Evolutionary conservation across 1,284 basidiomycete genomes (phyloP).

Genomic region (Ustilago bromivora): DNA sequence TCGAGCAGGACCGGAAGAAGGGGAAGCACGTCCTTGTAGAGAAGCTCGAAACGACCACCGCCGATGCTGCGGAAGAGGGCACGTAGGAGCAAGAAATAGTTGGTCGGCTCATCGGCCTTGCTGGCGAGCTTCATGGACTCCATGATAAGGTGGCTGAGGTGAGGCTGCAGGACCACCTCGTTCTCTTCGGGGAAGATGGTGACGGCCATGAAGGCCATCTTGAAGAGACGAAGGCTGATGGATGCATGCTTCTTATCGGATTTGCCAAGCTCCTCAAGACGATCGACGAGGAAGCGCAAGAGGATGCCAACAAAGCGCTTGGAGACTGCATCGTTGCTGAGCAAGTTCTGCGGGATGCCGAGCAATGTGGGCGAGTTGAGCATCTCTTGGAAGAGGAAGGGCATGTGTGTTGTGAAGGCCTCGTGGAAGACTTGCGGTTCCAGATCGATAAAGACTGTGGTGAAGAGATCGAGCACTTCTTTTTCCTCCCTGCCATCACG

Average conservation of each 20-base stretch:
- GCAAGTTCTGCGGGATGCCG: constrained; percentile 87
- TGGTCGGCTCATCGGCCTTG: constrained; percentile 87
- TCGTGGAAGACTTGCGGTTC: constrained; percentile 67
- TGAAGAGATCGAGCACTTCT: constrained; percentile 88
- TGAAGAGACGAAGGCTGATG: constrained; percentile 90
- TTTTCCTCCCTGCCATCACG: constrained; percentile 79
- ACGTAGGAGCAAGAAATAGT: constrained; percentile 94
- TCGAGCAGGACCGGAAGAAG: constrained; percentile 97
- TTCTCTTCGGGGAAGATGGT: constrained; percentile 82
- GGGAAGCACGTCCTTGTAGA: constrained; percentile 97
- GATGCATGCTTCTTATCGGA: constrained; percentile 80
- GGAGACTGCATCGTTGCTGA: constrained; percentile 84
- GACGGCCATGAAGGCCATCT: constrained; percentile 94
- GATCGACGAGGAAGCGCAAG: constrained; percentile 84
- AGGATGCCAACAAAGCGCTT: constrained; percentile 93
- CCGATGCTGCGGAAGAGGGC: constrained; percentile 97
- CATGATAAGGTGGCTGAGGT: constrained; percentile 94
- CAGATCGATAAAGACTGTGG: constrained; percentile 72
- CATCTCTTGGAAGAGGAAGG: constrained; percentile 65
- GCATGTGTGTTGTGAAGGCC: constrained; percentile 61
- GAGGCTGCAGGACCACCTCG: constrained; percentile 90
- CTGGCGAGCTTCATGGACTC: constrained; percentile 94
- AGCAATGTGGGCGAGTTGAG: constrained; percentile 80
- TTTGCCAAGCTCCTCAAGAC: constrained; percentile 86
- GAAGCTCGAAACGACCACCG: constrained; percentile 92